Percentiles rank a stretch among this genome's conserved stretches.
Evolutionary conservation across 768 basidiomycete species (phyloP).

Genomic region (Boletus vinaceobasis): DNA sequence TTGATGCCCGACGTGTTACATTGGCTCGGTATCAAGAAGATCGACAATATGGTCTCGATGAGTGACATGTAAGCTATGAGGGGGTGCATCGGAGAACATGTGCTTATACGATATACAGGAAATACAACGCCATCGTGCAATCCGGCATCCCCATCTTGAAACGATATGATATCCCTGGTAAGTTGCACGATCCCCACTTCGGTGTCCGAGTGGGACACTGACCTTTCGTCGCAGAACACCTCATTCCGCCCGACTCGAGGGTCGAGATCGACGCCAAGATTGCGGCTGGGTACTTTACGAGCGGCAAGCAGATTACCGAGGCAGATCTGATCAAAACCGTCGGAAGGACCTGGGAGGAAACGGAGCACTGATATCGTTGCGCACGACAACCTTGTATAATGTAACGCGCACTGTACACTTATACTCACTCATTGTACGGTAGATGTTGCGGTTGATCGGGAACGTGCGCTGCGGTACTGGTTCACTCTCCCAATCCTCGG

Average conservation of each 20-base stretch:
- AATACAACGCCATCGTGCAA: conserved; percentile 91
- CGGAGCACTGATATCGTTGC: conserved; percentile 57
- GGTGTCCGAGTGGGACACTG: neutral
- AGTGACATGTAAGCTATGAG: conserved; percentile 60
- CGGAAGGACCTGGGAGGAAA: conserved; percentile 87
- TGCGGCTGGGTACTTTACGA: conserved; percentile 89
- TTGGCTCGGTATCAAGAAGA: conserved; percentile 89
- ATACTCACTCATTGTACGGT: neutral
- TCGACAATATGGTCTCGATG: conserved; percentile 89
- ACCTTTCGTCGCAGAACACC: conserved; percentile 49
- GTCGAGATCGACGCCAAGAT: conserved; percentile 98
- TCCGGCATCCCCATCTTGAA: conserved; percentile 79
- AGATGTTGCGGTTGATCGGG: neutral
- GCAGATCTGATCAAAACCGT: conserved; percentile 83
- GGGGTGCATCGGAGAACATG: neutral
- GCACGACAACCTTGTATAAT: neutral
- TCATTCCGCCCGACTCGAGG: conserved; percentile 84
- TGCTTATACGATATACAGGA: conserved; percentile 42
- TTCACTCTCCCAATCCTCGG: no score
- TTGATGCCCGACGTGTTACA: conserved; percentile 96
- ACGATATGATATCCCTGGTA: conserved; percentile 85
- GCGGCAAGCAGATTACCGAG: conserved; percentile 70
- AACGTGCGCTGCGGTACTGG: no score
- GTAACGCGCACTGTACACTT: neutral
- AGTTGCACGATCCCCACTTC: conserved; percentile 11